Evolutionary conservation across 306 rosid genomes (phyloP).

Genomic region (Cicer judaicum): DNA sequence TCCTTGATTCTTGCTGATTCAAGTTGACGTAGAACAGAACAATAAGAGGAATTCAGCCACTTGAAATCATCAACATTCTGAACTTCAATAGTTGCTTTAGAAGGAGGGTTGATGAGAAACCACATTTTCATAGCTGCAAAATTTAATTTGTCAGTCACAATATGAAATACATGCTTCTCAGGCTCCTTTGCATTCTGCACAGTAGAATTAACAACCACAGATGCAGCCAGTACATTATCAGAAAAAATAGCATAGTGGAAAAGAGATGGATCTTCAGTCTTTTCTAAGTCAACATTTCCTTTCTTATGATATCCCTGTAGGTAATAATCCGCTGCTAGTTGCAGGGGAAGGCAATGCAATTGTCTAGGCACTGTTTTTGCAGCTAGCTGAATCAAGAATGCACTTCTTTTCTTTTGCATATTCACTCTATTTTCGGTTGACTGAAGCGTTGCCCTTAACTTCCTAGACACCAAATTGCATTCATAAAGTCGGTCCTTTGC

Average conservation of each 20-base stretch:
- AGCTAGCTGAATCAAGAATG: constrained; percentile 90
- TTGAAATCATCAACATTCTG: constrained; percentile 89
- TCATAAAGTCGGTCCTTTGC: constrained; percentile 91
- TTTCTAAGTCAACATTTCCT: constrained; percentile 56
- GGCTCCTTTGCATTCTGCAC: constrained; percentile 87
- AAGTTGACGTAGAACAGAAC: constrained; percentile 95
- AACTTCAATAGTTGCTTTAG: constrained; percentile 75
- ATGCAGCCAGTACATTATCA: constrained; percentile 91
- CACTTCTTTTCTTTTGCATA: constrained; percentile 76
- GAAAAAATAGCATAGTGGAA: constrained; percentile 96
- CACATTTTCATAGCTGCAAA: constrained; percentile 96
- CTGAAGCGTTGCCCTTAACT: constrained; percentile 89
- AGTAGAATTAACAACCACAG: constrained; percentile 93
- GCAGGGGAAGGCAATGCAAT: constrained; percentile 89
- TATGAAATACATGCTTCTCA: constrained; percentile 85
- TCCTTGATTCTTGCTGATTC: constrained; percentile 92
- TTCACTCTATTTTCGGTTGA: constrained; percentile 79
- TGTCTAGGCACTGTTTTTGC: constrained; percentile 92
- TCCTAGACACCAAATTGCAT: constrained; percentile 70
- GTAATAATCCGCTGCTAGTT: constrained; percentile 84
- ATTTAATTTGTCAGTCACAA: constrained; percentile 90
- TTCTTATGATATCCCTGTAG: constrained; percentile 68
- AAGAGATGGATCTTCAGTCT: constrained; percentile 79
- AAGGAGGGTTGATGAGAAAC: constrained; percentile 86
- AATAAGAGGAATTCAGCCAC: constrained; percentile 97